Conservation (phyloP, 1,284 basidiomycete species). For the Thelephora terrestris region DNA sequence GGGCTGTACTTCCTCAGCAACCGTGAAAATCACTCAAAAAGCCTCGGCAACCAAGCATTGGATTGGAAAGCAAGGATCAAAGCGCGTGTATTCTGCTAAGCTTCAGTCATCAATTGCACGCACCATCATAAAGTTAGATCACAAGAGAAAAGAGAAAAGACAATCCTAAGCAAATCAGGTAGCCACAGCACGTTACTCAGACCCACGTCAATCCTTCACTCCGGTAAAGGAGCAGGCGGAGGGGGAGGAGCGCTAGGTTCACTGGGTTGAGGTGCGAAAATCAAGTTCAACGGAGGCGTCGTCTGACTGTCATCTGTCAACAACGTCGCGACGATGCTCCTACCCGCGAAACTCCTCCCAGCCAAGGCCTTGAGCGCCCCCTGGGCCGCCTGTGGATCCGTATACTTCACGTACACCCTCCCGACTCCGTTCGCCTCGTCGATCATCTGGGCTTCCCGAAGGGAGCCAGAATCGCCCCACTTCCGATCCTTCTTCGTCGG, state of each 20-base stretch:
- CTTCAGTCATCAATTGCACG: too few relatives aligned
- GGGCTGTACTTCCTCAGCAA: too few relatives aligned
- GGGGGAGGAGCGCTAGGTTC: constrained; percentile 67
- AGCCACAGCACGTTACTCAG: too few relatives aligned
- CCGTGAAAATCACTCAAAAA: too few relatives aligned
- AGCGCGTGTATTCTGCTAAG: too few relatives aligned
- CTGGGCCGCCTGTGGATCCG: constrained; percentile 48
- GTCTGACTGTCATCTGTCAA: constrained; percentile 74
- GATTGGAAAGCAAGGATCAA: too few relatives aligned
- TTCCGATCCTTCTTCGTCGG: constrained; percentile 83
- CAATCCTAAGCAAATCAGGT: too few relatives aligned
- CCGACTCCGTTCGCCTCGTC: constrained; percentile 91
- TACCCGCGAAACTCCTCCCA: constrained; percentile 84
- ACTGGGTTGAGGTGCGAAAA: constrained; percentile 57
- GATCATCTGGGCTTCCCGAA: constrained; percentile 53
- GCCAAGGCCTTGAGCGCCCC: constrained; percentile 77
- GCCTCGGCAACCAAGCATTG: too few relatives aligned
- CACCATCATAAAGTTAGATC: too few relatives aligned
- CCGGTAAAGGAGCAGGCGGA: constrained; percentile 18
- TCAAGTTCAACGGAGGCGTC: constrained; percentile 66
- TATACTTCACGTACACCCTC: constrained; percentile 86
- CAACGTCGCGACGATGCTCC: constrained; percentile 79
- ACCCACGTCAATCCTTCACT: too few relatives aligned
- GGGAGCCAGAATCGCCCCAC: constrained; percentile 62
- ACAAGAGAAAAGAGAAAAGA: too few relatives aligned